phyloP scores from a whole-genome alignment of 768 basidiomycete species.

The Hypholoma sublateritium region DNA sequence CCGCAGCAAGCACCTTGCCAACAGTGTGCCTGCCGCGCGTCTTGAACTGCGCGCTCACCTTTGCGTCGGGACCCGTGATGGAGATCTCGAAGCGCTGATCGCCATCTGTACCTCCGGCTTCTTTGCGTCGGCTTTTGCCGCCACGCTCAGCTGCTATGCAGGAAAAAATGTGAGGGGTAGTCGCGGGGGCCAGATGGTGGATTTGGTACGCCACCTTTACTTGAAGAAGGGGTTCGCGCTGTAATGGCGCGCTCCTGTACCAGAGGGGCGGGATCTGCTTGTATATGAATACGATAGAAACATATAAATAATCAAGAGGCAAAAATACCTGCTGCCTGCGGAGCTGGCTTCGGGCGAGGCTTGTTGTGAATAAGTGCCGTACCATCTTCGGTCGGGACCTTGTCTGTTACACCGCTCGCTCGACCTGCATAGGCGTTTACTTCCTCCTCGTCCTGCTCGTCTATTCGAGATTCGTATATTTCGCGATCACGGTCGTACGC shows the following conservation, averaged over 20 bases:
- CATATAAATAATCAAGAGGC: too few relatives aligned
- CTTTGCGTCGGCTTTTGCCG: conserved; percentile 3
- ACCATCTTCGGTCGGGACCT: too few relatives aligned
- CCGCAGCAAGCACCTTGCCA: conserved; percentile 38
- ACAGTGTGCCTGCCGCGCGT: conserved; percentile 42
- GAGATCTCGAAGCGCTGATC: conserved; percentile 28
- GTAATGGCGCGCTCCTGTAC: too few relatives aligned
- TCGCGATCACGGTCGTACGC: background rate
- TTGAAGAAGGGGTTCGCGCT: too few relatives aligned
- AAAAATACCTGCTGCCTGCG: too few relatives aligned
- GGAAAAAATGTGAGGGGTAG: too few relatives aligned
- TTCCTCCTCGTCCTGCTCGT: background rate
- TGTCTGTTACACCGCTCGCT: background rate
- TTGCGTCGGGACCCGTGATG: conserved; percentile 22
- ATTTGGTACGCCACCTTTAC: too few relatives aligned
- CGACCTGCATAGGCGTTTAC: background rate
- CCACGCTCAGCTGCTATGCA: background rate
- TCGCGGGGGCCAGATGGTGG: too few relatives aligned
- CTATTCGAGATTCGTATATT: conserved; percentile 1
- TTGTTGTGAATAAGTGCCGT: too few relatives aligned
- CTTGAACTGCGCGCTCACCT: conserved; percentile 34
- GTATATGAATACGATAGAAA: too few relatives aligned
- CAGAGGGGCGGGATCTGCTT: too few relatives aligned
- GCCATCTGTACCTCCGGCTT: conserved; percentile 9
- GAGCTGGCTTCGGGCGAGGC: too few relatives aligned